phyloP scores from a whole-genome alignment of 306 rosid genomes.

The Neltuma alba region DNA sequence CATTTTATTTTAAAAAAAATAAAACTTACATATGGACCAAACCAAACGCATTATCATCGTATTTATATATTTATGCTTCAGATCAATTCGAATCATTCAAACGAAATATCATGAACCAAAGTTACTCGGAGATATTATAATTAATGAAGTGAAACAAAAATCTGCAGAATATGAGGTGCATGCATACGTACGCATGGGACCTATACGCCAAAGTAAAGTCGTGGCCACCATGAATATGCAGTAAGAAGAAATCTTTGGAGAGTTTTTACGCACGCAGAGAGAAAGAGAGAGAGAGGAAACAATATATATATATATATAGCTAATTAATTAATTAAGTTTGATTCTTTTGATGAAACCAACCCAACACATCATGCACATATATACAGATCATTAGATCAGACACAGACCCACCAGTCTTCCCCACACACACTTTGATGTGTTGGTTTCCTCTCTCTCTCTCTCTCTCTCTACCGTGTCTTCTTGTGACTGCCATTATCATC shows the following conservation, averaged over 20 bases:
- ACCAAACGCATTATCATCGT: neutral
- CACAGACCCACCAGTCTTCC: slow-evolving; percentile 39
- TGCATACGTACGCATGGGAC: slow-evolving; percentile 27
- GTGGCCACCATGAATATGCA: slow-evolving; percentile 51
- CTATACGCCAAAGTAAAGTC: slow-evolving; percentile 28
- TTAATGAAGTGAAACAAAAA: neutral
- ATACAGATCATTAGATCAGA: neutral
- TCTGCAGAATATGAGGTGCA: neutral
- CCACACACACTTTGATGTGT: slow-evolving; percentile 45
- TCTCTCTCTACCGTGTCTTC: slow-evolving; percentile 41
- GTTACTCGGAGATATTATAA: neutral
- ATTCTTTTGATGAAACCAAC: slow-evolving; percentile 51
- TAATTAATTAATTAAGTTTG: slow-evolving; percentile 39
- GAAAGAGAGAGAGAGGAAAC: slow-evolving; percentile 11
- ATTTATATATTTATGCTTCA: too few species aligned
- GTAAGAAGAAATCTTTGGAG: too few species aligned
- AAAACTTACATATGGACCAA: neutral
- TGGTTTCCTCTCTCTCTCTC: too few species aligned
- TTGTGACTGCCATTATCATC: slow-evolving; percentile 56
- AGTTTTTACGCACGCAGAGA: too few species aligned
- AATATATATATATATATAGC: too few species aligned
- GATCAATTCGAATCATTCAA: slow-evolving; percentile 2
- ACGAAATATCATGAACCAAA: neutral
- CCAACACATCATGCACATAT: neutral
- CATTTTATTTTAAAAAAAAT: too few species aligned